Base-by-base conservation (phyloP, 176 grass and related monocot genomes). In the Aegilops bicornis region DNA sequence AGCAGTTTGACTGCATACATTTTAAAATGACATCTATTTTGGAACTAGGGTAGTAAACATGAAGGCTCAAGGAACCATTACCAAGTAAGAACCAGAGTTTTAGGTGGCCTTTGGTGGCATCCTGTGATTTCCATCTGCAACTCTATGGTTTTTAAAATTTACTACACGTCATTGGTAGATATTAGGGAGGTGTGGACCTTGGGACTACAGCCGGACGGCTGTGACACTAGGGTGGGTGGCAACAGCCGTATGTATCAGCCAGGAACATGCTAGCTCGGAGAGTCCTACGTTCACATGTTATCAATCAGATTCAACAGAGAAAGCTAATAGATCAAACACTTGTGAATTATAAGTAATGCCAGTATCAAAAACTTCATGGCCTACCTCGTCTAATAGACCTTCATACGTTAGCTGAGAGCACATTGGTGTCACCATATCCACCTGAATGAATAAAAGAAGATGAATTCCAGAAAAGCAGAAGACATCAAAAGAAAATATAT, bases 381-480 rank as follows among this genome's bases (percentile, higher is more conserved):
- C 25, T 76, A 98, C 96, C 96, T 98, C 93, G 91, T 98, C 96
- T 29, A 96, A 77, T 83, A 98, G 87, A 68, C 96, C 96, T 98
- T 98, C 93, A 83, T 98, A 98, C 30, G 93, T 96, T 87, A 98
- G 86, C 86, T 94, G 93, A 82, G 91, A 96, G 78, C 96, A 98
- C 96, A 98, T 94, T 13, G 93, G 96, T 80, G 96, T 98, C 82
- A 98, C 90, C 94, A 98, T 89, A 88, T 96, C 96, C 87, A 98
- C 96, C 93, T 98, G 88, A 81, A 86, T 73, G 13, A 17, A 47
- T 62, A 59, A 81, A 71, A 87, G 16, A 78, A 45, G 27, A 54
- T 48, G 60, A 8, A 79, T 80, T 73, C 81, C 10, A 39, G 69
- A 85, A 82, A 40, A 45, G 24, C 25, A 73, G 8, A 31, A 90